These are phyloP conservation scores for Ceratobasidium sp. DNA, from an alignment of 1,284 basidiomycete species.

Conservation along the genomic window DNA sequence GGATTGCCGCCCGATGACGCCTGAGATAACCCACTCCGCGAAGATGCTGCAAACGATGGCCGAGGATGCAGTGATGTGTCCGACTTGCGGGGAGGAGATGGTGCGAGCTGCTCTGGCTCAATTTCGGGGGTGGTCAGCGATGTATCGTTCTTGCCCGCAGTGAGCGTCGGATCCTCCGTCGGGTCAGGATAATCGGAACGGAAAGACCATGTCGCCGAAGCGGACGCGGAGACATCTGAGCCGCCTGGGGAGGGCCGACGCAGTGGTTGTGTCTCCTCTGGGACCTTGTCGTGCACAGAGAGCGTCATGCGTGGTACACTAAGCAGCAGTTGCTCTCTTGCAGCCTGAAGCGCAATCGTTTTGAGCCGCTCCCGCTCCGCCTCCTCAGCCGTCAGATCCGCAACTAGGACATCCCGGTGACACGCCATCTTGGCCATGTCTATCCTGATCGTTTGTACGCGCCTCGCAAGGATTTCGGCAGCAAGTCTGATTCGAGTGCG, in stretches of 20 bases:
- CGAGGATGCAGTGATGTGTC: constrained; percentile 58
- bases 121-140: constrained; percentile 37
- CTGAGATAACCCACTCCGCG: constrained; percentile 52
- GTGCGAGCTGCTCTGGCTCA: constrained; percentile 12
- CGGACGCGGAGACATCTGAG: constrained; percentile 29
- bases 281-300: constrained; percentile 25
- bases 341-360: constrained; percentile 74
- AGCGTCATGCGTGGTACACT: constrained; percentile 37
- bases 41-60: constrained; percentile 66
- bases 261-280: constrained; percentile 17
- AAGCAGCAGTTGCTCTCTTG: constrained; percentile 66
- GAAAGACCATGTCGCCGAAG: constrained; percentile 44
- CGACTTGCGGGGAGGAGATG: constrained; percentile 48
- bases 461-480: constrained; percentile 72
- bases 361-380: constrained; percentile 75
- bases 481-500: constrained; percentile 75
- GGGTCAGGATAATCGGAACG: constrained; percentile 43
- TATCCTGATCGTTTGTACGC: constrained; percentile 74
- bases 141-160: constrained; percentile 30
- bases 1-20: constrained; percentile 50
- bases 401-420: constrained; percentile 77
- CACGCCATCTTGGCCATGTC: constrained; percentile 78
- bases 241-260: constrained; percentile 25
- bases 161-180: constrained; percentile 26
- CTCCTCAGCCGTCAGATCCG: constrained; percentile 79